Evolutionary conservation across 164 flowering plant genomes (phyloP).

Genomic region (Aristolochia fimbriata): DNA sequence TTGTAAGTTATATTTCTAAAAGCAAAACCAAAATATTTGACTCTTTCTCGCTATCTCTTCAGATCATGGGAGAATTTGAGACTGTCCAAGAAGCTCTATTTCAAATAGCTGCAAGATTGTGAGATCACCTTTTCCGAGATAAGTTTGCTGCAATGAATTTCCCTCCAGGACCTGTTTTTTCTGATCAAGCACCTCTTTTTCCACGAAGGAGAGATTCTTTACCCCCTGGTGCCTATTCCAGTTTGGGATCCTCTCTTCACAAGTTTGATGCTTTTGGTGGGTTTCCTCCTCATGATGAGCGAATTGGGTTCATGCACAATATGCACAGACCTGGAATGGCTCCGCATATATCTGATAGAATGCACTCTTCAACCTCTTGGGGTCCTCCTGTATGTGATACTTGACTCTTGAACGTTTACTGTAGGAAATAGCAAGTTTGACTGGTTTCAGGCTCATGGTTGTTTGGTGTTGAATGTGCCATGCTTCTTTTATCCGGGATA

Average conservation of each 20-base stretch:
- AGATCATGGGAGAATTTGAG: constrained; percentile 82
- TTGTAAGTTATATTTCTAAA: no score
- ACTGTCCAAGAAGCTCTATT: constrained; percentile 81
- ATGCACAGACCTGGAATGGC: constrained; percentile 51
- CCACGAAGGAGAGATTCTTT: constrained; percentile 61
- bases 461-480: no score
- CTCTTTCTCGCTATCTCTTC: constrained; percentile 5
- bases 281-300: constrained; percentile 54
- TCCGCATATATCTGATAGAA: constrained; percentile 54
- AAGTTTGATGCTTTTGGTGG: constrained; percentile 48
- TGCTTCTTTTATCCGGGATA: no score
- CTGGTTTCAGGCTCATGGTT: no score
- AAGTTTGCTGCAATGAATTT: constrained; percentile 40
- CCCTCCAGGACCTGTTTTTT: constrained; percentile 42
- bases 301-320: constrained; percentile 46
- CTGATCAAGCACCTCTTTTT: constrained; percentile 51
- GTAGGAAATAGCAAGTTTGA: no score
- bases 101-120: constrained; percentile 72
- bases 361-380: constrained; percentile 51
- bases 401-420: no score
- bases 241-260: constrained; percentile 45
- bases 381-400: constrained; percentile 44
- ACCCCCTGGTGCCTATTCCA: constrained; percentile 54
- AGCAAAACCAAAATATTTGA: not conserved
- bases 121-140: constrained; percentile 62